Conservation (phyloP, 2,329 filamentous ascomycete species). For the Aureobasidium zeae region DNA sequence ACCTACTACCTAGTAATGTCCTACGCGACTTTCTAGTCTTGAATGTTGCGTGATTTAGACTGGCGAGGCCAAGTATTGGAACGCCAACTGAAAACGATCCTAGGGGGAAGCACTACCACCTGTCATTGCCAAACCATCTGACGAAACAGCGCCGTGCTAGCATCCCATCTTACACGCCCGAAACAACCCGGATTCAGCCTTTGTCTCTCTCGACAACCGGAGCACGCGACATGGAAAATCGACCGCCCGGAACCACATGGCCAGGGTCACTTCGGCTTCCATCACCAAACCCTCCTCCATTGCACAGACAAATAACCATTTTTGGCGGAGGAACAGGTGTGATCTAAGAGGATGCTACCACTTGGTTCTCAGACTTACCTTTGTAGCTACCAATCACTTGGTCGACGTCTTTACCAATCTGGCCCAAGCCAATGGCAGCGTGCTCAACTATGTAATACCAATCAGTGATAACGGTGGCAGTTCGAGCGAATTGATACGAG, state of each 20-base stretch:
- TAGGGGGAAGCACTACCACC: too few relatives aligned
- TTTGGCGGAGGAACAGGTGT: constrained; percentile 71
- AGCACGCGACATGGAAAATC: constrained; percentile 11
- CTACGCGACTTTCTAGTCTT: too few relatives aligned
- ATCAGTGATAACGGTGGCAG: constrained; percentile 95
- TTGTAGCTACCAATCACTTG: constrained; percentile 73
- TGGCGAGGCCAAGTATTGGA: too few relatives aligned
- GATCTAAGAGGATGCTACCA: neutral
- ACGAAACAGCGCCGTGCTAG: too few relatives aligned
- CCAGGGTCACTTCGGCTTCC: constrained; percentile 17
- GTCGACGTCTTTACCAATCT: constrained; percentile 75
- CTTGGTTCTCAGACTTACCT: neutral
- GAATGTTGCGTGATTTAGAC: too few relatives aligned
- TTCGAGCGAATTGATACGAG: constrained; percentile 84
- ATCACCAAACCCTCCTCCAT: constrained; percentile 21
- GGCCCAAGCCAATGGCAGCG: constrained; percentile 53
- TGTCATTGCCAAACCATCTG: too few relatives aligned
- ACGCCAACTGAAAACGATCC: too few relatives aligned
- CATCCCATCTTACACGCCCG: too few relatives aligned
- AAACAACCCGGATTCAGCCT: too few relatives aligned
- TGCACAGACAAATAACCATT: constrained; percentile 58
- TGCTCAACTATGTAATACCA: constrained; percentile 78
- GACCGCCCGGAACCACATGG: constrained; percentile 8
- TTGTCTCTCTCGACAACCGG: too few relatives aligned
- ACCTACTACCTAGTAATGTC: too few relatives aligned